Conservation (phyloP, 1,284 basidiomycete species). For the Cystobasidiaceae sp. region DNA sequence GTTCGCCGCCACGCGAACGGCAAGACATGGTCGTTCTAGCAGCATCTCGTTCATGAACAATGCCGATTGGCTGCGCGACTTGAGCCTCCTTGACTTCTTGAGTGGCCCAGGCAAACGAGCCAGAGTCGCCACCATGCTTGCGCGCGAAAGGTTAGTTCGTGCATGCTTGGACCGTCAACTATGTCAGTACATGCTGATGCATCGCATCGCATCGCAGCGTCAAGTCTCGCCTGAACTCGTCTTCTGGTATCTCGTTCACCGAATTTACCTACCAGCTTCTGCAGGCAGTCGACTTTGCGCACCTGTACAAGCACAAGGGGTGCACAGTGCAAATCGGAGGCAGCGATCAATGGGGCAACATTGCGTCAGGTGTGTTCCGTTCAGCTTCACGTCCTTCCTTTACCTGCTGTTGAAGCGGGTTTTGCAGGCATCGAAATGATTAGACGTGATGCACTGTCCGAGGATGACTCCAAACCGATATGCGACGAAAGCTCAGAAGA, state of each 20-base stretch:
- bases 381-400: neutral
- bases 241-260: slow-evolving; percentile 82
- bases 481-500: slow-evolving; percentile 32
- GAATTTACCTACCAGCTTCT: slow-evolving; percentile 97
- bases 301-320: slow-evolving; percentile 61
- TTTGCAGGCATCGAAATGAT: slow-evolving; percentile 41
- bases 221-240: slow-evolving; percentile 67
- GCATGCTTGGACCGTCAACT: neutral
- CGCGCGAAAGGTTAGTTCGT: slow-evolving; percentile 71
- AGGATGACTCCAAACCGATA: slow-evolving; percentile 26
- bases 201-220: slow-evolving; percentile 56
- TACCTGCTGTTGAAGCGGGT: neutral
- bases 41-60: slow-evolving; percentile 67
- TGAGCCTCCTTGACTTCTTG: slow-evolving; percentile 79
- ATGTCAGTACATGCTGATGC: neutral
- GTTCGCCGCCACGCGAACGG: slow-evolving; percentile 55
- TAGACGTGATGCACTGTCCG: slow-evolving; percentile 24
- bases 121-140: slow-evolving; percentile 82
- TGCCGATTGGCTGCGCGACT: slow-evolving; percentile 68
- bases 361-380: slow-evolving; percentile 55
- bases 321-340: slow-evolving; percentile 92
- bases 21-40: slow-evolving; percentile 37
- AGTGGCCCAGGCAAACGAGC: slow-evolving; percentile 72
- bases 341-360: slow-evolving; percentile 99
- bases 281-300: slow-evolving; percentile 91